phyloP scores from a whole-genome alignment of 768 basidiomycete species.

The Tylopilus sp. region DNA sequence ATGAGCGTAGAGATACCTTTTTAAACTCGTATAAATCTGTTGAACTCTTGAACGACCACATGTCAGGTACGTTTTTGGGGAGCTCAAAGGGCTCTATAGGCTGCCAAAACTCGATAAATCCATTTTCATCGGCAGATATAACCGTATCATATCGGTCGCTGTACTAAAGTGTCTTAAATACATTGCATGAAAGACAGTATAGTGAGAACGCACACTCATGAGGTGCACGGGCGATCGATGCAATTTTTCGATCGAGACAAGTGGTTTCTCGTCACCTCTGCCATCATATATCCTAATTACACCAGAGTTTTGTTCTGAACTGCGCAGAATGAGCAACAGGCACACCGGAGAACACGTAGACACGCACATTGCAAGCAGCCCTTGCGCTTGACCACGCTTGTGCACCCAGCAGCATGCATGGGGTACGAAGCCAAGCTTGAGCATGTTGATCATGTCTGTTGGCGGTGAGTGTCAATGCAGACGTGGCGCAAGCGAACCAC shows the following conservation, averaged over 20 bases:
- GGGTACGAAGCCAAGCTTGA: conserved; percentile 84
- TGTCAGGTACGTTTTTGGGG: conserved; percentile 69
- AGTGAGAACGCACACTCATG: conserved; percentile 66
- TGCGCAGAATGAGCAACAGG: conserved; percentile 32
- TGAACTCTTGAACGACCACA: conserved; percentile 89
- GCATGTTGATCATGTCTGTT: conserved; percentile 97
- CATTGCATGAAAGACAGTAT: not conserved
- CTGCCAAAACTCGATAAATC: conserved; percentile 96
- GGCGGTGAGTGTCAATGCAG: not conserved
- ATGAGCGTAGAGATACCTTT: conserved; percentile 54
- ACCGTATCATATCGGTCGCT: conserved; percentile 88
- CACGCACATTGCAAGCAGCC: conserved; percentile 83
- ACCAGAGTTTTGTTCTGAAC: conserved; percentile 75
- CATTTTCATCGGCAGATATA: conserved; percentile 90
- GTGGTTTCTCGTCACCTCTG: conserved; percentile 74
- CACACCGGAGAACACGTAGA: conserved; percentile 16
- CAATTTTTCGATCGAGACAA: conserved; percentile 71
- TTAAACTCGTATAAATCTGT: conserved; percentile 98
- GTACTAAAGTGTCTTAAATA: conserved; percentile 51
- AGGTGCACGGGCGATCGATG: conserved; percentile 90
- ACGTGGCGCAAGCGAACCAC: not conserved
- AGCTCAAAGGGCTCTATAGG: conserved; percentile 84
- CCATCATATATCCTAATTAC: conserved; percentile 89
- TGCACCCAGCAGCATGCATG: conserved; percentile 96
- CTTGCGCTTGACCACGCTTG: conserved; percentile 79